A percentile compares a stretch with the other conserved stretches of the same genome.
Conservation (phyloP, 805 yeast genomes). For the Ogataea kodamae region DNA sequence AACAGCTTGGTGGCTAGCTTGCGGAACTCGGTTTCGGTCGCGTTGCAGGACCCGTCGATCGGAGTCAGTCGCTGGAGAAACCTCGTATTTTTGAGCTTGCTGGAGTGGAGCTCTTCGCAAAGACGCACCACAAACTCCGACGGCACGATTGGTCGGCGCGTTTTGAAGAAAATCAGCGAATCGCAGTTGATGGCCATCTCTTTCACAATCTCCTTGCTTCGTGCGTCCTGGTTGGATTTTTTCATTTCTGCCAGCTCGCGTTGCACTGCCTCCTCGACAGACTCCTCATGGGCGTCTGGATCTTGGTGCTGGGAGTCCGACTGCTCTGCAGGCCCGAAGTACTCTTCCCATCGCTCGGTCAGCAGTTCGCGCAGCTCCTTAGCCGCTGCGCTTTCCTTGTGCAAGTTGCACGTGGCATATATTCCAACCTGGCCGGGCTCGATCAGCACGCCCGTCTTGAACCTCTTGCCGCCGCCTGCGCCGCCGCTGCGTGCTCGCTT, state of each 20-base stretch:
- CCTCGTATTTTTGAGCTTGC: constrained; percentile 57
- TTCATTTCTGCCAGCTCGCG: constrained; percentile 67
- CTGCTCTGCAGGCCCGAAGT: constrained; percentile 37
- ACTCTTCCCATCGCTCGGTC: constrained; percentile 47
- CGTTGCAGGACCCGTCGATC: constrained; percentile 67
- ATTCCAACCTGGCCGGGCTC: constrained; percentile 88
- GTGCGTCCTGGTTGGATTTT: constrained; percentile 35
- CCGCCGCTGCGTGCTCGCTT: constrained; percentile 24
- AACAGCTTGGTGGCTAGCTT: constrained; percentile 37
- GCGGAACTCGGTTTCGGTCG: constrained; percentile 64
- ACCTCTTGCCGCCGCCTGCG: constrained; percentile 31
- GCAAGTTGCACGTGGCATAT: constrained; percentile 84
- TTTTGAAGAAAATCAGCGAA: constrained; percentile 81
- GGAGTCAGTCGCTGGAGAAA: constrained; percentile 82
- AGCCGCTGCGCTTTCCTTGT: constrained; percentile 73
- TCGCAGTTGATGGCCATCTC: constrained; percentile 71
- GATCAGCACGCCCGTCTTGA: constrained; percentile 45
- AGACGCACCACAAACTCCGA: constrained; percentile 62
- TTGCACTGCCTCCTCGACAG: constrained; percentile 51
- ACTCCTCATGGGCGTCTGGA: constrained; percentile 35
- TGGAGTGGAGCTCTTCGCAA: constrained; percentile 55
- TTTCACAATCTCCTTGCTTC: constrained; percentile 45
- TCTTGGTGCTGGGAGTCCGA: constrained; percentile 11
- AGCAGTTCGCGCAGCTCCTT: constrained; percentile 65
- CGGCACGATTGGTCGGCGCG: constrained; percentile 76